Evolutionary conservation across 2,329 filamentous ascomycete species (phyloP), one percentile per base, ranked within the genome.

Genomic region (Endocalyx cinctus): DNA sequence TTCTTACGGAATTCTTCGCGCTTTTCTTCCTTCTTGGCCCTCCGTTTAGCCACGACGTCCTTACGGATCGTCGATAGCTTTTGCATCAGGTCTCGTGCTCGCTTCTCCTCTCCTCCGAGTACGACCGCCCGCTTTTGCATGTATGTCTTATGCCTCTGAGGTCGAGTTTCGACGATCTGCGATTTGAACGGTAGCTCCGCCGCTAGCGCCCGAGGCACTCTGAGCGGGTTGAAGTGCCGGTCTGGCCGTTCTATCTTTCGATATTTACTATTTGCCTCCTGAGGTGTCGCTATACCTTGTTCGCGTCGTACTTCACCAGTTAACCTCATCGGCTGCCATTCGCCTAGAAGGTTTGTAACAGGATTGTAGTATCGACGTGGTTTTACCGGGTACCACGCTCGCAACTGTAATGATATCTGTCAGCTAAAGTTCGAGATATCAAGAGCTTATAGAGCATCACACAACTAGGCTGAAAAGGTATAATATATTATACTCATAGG

Each of bases 351-450:
- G 62, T 98, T 95, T 38, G 87, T 92, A 34, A 94, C 89, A 2
- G 88, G 86, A 62, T 97, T 96, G 71, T 96, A 96, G 75, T 95
- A 98, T 38, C 89, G 82, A 61, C 88, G 88, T 2, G 92, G 92
- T 54, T 88, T 88, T 61, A 98, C 82, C 8, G 92, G 87, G 62
- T 94, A 97, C 94, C 94, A 98, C 2, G 92, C 90, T 30, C 92
- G 79, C 25, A 98, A 66, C n/a, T n/a, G n/a, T n/a, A n/a, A n/a
- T n/a, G n/a, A n/a, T n/a, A n/a, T n/a, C n/a, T n/a, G n/a, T n/a
- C n/a, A n/a, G n/a, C n/a, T n/a, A n/a, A n/a, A n/a, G n/a, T n/a
- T n/a, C n/a, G n/a, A n/a, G n/a, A n/a, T n/a, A n/a, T n/a, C n/a
- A n/a, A n/a, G n/a, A n/a, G n/a, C n/a, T n/a, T n/a, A n/a, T n/a